phyloP scores from a whole-genome alignment of 169 alveolate species.

The Babesia sp. region DNA sequence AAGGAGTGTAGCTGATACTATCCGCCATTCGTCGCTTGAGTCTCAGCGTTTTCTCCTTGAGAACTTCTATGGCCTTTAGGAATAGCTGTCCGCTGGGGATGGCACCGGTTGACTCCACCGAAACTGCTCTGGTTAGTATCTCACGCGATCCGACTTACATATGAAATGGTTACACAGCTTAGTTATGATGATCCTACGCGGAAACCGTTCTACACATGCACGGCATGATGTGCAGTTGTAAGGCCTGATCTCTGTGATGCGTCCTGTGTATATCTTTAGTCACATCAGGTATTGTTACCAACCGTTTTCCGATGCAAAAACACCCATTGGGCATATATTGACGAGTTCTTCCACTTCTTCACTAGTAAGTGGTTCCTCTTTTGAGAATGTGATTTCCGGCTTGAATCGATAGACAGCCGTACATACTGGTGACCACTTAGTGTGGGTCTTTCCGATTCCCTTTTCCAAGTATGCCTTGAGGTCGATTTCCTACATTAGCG shows the following conservation, averaged over 20 bases:
- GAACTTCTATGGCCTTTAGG: slow-evolving; percentile 57
- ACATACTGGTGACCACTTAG: slow-evolving; percentile 99
- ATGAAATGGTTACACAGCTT: slow-evolving; percentile 85
- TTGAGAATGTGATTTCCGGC: slow-evolving; percentile 77
- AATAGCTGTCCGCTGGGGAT: slow-evolving; percentile 51
- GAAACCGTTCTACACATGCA: slow-evolving; percentile 94
- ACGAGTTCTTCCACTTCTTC: slow-evolving; percentile 89
- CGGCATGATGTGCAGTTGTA: slow-evolving; percentile 96
- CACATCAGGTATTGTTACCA: not conserved
- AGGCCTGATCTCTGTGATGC: slow-evolving; percentile 85
- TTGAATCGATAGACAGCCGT: slow-evolving; percentile 96
- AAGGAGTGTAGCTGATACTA: slow-evolving; percentile 29
- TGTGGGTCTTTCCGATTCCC: slow-evolving; percentile 97
- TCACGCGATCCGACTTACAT: slow-evolving; percentile 16
- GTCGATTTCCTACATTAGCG: slow-evolving; percentile 84
- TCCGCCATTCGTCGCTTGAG: slow-evolving; percentile 56
- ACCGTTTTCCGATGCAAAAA: slow-evolving; percentile 89
- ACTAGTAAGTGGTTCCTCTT: slow-evolving; percentile 75
- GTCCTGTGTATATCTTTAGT: slow-evolving; percentile 51
- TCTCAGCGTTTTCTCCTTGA: slow-evolving; percentile 48
- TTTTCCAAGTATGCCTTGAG: slow-evolving; percentile 90
- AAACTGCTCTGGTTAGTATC: slow-evolving; percentile 2
- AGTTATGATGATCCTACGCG: slow-evolving; percentile 72
- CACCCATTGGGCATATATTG: slow-evolving; percentile 92
- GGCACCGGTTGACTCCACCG: slow-evolving; percentile 63